A percentile compares a stretch with the other conserved stretches of the same genome.
Evolutionary conservation across 495 filamentous ascomycete species (phyloP).

Genomic region (Podospora appendiculata): DNA sequence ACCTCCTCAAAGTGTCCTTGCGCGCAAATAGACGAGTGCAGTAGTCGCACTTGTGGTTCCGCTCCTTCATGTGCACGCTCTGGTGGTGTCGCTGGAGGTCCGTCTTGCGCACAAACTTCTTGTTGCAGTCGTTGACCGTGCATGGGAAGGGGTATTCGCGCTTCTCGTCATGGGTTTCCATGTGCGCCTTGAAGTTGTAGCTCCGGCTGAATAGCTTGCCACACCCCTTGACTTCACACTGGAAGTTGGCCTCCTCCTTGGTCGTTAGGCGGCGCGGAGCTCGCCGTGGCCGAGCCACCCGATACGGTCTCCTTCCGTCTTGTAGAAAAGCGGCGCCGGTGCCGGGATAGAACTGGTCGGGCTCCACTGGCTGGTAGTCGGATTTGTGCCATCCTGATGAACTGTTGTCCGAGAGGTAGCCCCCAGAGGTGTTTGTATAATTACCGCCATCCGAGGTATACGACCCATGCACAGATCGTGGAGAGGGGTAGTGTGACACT

Average conservation of each 20-base stretch:
- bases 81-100: constrained; percentile 77
- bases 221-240: constrained; percentile 64
- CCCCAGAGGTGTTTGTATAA: constrained; percentile 30
- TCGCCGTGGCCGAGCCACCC: constrained; percentile 32
- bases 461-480: constrained; percentile 33
- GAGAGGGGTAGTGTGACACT: constrained; percentile 40
- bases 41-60: constrained; percentile 61
- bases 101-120: constrained; percentile 74
- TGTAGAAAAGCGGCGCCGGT: constrained; percentile 17
- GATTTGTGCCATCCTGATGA: constrained; percentile 41
- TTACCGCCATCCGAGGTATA: constrained; percentile 29
- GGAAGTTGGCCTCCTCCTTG: constrained; percentile 66
- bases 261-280: constrained; percentile 55
- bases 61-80: constrained; percentile 73
- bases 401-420: constrained; percentile 43
- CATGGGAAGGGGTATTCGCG: constrained; percentile 65
- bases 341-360: constrained; percentile 33
- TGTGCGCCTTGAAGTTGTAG: constrained; percentile 87
- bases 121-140: constrained; percentile 53
- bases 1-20: constrained; percentile 79
- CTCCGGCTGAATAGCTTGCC: constrained; percentile 74
- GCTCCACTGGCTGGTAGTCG: constrained; percentile 34
- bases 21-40: constrained; percentile 71
- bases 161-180: constrained; percentile 80
- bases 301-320: constrained; percentile 27